A percentile compares a stretch with the other conserved stretches of the same genome.
Evolutionary conservation across 75 land plant genomes (phyloP).

Genomic region (Ceratopteris richardii): DNA sequence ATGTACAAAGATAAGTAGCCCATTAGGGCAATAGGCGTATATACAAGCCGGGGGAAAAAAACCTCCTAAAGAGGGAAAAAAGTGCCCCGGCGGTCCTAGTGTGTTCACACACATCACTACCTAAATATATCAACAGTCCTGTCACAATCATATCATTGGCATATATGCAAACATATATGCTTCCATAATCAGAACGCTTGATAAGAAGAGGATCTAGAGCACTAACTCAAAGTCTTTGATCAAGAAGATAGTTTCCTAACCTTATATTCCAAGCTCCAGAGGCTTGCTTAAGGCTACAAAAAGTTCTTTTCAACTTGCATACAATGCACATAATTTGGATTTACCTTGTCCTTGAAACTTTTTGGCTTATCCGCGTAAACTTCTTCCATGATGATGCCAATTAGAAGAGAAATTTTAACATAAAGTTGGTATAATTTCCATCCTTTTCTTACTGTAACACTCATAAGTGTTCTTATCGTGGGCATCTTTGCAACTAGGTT

Average conservation of each 20-base stretch:
- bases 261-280: constrained; percentile 20
- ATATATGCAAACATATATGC: constrained; percentile 18
- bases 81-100: too few species aligned
- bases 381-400: constrained; percentile 7
- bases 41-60: too few species aligned
- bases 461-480: constrained; percentile 10
- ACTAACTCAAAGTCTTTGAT: constrained; percentile 14
- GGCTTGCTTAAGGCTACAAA: constrained; percentile 24
- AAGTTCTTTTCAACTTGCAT: constrained; percentile 9
- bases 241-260: constrained; percentile 10
- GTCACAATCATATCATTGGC: constrained; percentile 25
- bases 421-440: constrained; percentile 21
- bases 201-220: constrained; percentile 14
- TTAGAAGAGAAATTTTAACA: constrained; percentile 11
- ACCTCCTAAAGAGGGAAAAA: too few species aligned
- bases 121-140: too few species aligned
- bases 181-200: background rate
- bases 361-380: constrained; percentile 20
- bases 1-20: too few species aligned
- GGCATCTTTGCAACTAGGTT: constrained; percentile 5
- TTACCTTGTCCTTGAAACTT: background rate
- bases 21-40: too few species aligned
- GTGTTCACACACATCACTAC: too few species aligned
- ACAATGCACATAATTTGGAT: constrained; percentile 10
- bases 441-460: constrained; percentile 3